Conservation (phyloP, 2,329 filamentous ascomycete species). For the Teratosphaeria destructans region DNA sequence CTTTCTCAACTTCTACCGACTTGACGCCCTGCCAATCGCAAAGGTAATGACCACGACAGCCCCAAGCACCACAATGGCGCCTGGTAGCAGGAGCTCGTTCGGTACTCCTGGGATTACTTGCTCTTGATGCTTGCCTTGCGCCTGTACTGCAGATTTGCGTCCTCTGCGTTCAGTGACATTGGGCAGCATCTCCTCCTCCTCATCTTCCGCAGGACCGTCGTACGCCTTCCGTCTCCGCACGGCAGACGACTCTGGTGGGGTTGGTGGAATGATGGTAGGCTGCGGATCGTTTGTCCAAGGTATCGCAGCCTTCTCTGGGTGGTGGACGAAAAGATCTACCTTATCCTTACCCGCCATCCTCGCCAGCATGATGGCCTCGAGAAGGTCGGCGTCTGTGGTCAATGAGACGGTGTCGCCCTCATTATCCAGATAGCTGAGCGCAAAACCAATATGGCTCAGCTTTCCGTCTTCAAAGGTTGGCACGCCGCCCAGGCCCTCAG, state of each 20-base stretch:
- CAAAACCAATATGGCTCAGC: slow-evolving; percentile 68
- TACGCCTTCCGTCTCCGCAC: slow-evolving; percentile 39
- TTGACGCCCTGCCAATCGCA: slow-evolving; percentile 45
- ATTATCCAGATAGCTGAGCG: slow-evolving; percentile 90
- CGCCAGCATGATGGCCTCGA: slow-evolving; percentile 80
- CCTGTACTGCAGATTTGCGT: slow-evolving; percentile 10
- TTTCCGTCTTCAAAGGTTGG: slow-evolving; percentile 70
- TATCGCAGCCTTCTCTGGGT: slow-evolving; percentile 81
- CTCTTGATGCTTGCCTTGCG: slow-evolving; percentile 46
- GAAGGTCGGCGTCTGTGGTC: slow-evolving; percentile 84
- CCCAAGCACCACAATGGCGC: slow-evolving; percentile 88
- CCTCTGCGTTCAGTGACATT: slow-evolving; percentile 24
- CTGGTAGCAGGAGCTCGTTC: slow-evolving; percentile 85
- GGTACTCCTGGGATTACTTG: slow-evolving; percentile 85
- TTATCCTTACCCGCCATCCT: slow-evolving; percentile 72
- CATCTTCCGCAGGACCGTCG: slow-evolving; percentile 46
- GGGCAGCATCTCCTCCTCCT: slow-evolving; percentile 34
- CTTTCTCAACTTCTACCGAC: slow-evolving; percentile 2
- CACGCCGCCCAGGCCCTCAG: slow-evolving; percentile 71
- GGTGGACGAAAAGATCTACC: slow-evolving; percentile 93
- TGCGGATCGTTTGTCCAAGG: slow-evolving; percentile 51
- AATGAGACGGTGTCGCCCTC: slow-evolving; percentile 96
- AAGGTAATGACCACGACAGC: slow-evolving; percentile 93
- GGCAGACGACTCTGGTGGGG: slow-evolving; percentile 40
- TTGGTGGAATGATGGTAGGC: slow-evolving; percentile 39